Base-by-base conservation (phyloP, 805 yeast genomes). In the Candida rishiriensis region DNA sequence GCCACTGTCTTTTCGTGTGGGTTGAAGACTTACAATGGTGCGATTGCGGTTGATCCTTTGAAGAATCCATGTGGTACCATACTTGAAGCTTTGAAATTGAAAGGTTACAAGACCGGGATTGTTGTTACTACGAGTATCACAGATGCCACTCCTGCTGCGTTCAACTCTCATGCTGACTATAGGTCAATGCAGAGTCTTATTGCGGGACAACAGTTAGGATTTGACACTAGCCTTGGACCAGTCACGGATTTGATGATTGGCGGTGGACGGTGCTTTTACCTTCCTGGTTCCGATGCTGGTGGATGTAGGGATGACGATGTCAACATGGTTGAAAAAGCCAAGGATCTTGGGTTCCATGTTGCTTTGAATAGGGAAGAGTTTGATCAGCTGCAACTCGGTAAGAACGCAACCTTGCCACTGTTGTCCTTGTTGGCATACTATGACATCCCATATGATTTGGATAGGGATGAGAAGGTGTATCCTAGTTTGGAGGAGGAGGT, bases 91-190 rank as follows among this genome's bases (percentile, higher is more conserved):
- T 81, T 91, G 56, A 89, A 90, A 59, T 68, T 83, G 44, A 71
- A 77, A 46, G 96, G 96, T 1, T 88, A 81, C 64, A 63, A 71
- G 54, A 90, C 97, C 0, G 98, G 97, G 0, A 69, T 90, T 40
- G 97, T 90, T 21, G 97, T 89, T 28, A 90, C 96, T 26, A 89
- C 97, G 0, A 76, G 95, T 50, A 78, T 90, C 52, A 88, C 97
- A 9, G 97, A 90, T 61, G 97, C 97, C 13, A 90, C 97, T 0
- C 97, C 97, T 0, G 97, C 96, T 11, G 81, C 90, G 0, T 90
- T 88, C 61, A 79, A 88, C 34, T 56, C 95, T 2, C 98, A 90
- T 61, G 93, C 75, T 12, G 82, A 81, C 51, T 75, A 70, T 59
- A 75, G 98, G 59, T 73, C 68, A 53, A 87, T 85, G 68, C 95